Evolutionary conservation across 2,329 filamentous ascomycete species (phyloP).

Genomic region (Aspergillus sojae): DNA sequence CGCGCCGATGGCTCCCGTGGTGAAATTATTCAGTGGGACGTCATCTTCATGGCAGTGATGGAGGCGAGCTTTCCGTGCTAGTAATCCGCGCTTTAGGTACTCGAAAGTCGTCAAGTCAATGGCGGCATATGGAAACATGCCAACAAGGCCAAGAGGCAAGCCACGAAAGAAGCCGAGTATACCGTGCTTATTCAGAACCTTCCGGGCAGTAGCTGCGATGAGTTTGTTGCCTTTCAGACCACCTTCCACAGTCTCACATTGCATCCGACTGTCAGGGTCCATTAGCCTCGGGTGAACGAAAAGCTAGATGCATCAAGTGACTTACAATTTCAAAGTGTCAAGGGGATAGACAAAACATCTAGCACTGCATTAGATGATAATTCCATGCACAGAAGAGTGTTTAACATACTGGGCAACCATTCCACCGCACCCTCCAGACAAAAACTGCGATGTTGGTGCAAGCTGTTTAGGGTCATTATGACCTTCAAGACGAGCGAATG

Average conservation of each 20-base stretch:
- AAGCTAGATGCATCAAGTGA: neutral
- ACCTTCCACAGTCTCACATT: slow-evolving; percentile 89
- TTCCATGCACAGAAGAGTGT: slow-evolving; percentile 1
- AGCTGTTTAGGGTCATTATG: slow-evolving; percentile 80
- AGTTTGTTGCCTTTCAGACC: slow-evolving; percentile 82
- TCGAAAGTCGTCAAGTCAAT: slow-evolving; percentile 97
- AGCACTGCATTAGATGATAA: slow-evolving; percentile 25
- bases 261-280: slow-evolving; percentile 67
- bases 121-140: slow-evolving; percentile 97
- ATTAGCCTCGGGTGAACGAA: slow-evolving; percentile 12
- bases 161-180: slow-evolving; percentile 83
- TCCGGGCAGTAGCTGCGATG: slow-evolving; percentile 78
- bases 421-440: slow-evolving; percentile 86
- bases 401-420: slow-evolving; percentile 82
- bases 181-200: slow-evolving; percentile 81
- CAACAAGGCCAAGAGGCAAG: slow-evolving; percentile 87
- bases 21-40: slow-evolving; percentile 75
- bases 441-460: slow-evolving; percentile 82
- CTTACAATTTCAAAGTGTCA: slow-evolving; percentile 67
- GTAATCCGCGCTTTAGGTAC: slow-evolving; percentile 77
- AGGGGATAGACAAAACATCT: slow-evolving; percentile 92
- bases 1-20: slow-evolving; percentile 85
- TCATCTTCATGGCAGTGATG: slow-evolving; percentile 80
- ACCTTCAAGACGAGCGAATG: slow-evolving; percentile 83
- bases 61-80: slow-evolving; percentile 68